Percentiles rank a stretch among this genome's conserved stretches.
Conservation (phyloP, 305 asterid species). For the Lippia alba region DNA sequence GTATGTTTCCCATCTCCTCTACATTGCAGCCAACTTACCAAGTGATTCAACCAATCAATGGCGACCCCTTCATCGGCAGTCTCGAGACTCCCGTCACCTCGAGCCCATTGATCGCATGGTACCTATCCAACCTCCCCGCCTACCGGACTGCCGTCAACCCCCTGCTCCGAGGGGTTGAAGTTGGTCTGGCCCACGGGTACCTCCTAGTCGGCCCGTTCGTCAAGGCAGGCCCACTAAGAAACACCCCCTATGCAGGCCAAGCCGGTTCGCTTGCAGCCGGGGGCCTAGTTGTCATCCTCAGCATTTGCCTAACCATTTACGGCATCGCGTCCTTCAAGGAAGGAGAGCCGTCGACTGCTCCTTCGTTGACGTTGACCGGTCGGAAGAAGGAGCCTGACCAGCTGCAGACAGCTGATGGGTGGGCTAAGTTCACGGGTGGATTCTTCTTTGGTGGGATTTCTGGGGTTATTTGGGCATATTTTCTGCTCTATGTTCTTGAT, state of each 20-base stretch:
- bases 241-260: constrained; percentile 65
- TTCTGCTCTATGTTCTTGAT: constrained; percentile 79
- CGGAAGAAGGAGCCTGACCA: constrained; percentile 87
- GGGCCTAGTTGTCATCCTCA: constrained; percentile 83
- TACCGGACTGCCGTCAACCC: constrained; percentile 97
- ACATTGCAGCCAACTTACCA: constrained; percentile 93
- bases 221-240: constrained; percentile 77
- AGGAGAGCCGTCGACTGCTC: constrained; percentile 86
- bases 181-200: constrained; percentile 92
- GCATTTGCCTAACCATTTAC: constrained; percentile 79
- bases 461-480: constrained; percentile 91
- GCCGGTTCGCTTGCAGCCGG: constrained; percentile 96
- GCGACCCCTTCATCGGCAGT: constrained; percentile 97
- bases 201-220: constrained; percentile 93
- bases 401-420: constrained; percentile 92
- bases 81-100: constrained; percentile 95
- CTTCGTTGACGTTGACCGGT: constrained; percentile 82
- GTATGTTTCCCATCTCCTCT: constrained; percentile 6
- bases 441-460: constrained; percentile 96
- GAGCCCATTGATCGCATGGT: constrained; percentile 97
- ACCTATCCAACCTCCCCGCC: constrained; percentile 91
- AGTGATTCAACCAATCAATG: constrained; percentile 92
- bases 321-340: constrained; percentile 90
- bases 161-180: constrained; percentile 90
- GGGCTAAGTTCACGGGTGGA: constrained; percentile 89